Base-by-base conservation (phyloP, 192 early-diverging fungal species). In the Umbelopsis ramanniana region DNA sequence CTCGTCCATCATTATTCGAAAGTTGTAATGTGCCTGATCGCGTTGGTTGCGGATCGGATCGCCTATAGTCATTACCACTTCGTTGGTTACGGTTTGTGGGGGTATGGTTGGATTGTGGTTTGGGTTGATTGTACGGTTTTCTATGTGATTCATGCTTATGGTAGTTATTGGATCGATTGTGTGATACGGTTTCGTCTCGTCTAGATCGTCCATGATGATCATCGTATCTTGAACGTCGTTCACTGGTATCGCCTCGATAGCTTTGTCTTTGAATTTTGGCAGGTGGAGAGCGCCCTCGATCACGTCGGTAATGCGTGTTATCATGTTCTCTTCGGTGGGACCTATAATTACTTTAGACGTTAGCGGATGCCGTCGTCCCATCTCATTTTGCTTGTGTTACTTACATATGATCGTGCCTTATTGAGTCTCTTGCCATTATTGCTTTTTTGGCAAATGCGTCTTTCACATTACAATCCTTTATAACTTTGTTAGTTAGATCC, bases 1-100 rank as follows among this genome's bases (percentile, higher is more conserved):
- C 48, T 63, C 57, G 48, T 15, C 48, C 48, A 12, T 50, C 15
- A 21, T 8, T 15, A 50, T 50, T 63, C 23, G 57, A 26, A 22
- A 63, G 26, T 37, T 63, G 57, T 4, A 63, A 14, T 29, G 57
- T 63, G 12, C 57, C 57, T 37, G 57, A 63, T 63, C 57, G 26
- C 12, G 57, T 63, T 3, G 57, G 57, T 19, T 63, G 26, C 12
- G 57, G 57, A 12, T 63, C 57, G 3, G 57, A 63, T 63, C 57
- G 57, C 33, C 48, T 8, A 50, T 17, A 50, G n/a, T 50, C 48
- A 17, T 50, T 50, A 5, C 19, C 15, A 50, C 6, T 50, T 0
- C 48, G 48, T 1, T 50, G 48, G 5, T 19, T 17, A 6, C 15
- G n/a, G n/a, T 50, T 50, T 50, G 48, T 15, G 48, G 48, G 48